Conservation (phyloP, 352 stramenopile genomes). For the Thraustochytrium striatum region DNA sequence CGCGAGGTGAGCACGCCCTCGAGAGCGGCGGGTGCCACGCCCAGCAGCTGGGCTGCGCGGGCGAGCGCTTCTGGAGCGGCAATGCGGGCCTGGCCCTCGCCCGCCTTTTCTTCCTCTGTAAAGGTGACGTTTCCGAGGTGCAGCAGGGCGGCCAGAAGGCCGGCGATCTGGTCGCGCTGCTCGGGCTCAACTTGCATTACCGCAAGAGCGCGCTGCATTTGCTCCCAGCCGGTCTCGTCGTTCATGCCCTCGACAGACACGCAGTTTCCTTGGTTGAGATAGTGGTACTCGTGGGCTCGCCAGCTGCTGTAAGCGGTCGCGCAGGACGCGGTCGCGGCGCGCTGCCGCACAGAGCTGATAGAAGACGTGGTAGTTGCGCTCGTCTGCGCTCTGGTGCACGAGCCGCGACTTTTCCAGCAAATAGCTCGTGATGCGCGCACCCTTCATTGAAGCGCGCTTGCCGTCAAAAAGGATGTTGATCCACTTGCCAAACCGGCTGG, state of each 20-base stretch:
- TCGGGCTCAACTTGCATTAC: slow-evolving; percentile 68
- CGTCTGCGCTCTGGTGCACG: slow-evolving; percentile 69
- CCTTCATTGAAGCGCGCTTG: slow-evolving; percentile 63
- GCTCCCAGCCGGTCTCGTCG: slow-evolving; percentile 69
- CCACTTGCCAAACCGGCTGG: slow-evolving; percentile 91
- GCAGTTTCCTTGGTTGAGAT: slow-evolving; percentile 75
- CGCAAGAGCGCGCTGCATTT: slow-evolving; percentile 68
- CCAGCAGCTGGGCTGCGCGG: slow-evolving; percentile 58
- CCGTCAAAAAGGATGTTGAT: slow-evolving; percentile 93
- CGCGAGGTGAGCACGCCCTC: slow-evolving; percentile 67
- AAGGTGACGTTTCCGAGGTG: slow-evolving; percentile 78
- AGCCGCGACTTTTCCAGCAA: slow-evolving; percentile 82
- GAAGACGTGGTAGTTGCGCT: slow-evolving; percentile 87
- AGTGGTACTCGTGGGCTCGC: slow-evolving; percentile 69
- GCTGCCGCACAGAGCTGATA: slow-evolving; percentile 71
- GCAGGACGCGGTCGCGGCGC: slow-evolving; percentile 4
- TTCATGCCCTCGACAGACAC: slow-evolving; percentile 55
- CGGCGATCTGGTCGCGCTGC: slow-evolving; percentile 71
- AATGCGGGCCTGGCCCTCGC: slow-evolving; percentile 63
- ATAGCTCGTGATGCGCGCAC: slow-evolving; percentile 80
- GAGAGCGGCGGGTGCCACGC: neutral
- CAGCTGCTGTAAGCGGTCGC: slow-evolving; percentile 57
- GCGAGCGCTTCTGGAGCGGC: slow-evolving; percentile 19
- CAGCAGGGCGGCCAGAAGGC: slow-evolving; percentile 70
- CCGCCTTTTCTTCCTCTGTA: slow-evolving; percentile 60